These are phyloP conservation scores for Penicillium vulpinum DNA, from an alignment of 2,329 filamentous ascomycete species.

Conservation along the genomic window DNA sequence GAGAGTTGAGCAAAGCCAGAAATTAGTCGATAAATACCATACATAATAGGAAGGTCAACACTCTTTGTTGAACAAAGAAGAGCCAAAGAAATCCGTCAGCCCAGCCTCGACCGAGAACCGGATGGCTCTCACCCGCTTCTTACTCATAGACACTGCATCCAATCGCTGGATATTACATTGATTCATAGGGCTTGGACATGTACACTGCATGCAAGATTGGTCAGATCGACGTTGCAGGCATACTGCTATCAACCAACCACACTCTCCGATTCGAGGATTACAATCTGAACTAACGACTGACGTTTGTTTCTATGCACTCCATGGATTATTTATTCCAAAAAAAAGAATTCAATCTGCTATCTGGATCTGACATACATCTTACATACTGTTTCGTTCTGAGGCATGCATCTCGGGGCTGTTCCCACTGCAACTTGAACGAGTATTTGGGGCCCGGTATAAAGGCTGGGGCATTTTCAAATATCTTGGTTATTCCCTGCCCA, in stretches of 20 bases:
- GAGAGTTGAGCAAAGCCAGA: background rate
- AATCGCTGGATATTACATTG: background rate
- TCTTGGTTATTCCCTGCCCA: background rate
- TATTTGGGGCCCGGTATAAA: background rate
- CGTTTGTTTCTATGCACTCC: background rate
- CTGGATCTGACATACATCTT: background rate
- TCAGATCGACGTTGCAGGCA: conserved; percentile 10
- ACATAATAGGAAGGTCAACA: background rate
- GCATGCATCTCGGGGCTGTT: background rate
- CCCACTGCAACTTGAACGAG: background rate
- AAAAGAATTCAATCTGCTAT: background rate
- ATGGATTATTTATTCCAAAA: background rate
- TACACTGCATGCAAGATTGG: conserved; percentile 8
- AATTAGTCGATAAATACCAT: background rate
- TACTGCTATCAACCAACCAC: background rate
- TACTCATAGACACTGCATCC: background rate
- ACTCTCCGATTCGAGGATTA: conserved; percentile 14
- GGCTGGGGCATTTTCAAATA: background rate
- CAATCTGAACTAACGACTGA: conserved; percentile 3
- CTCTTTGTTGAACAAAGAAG: conserved; percentile 5
- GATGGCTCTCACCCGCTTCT: background rate
- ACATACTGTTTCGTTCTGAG: background rate
- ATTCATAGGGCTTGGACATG: conserved; percentile 2
- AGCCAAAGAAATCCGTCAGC: background rate
- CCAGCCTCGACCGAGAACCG: background rate